phyloP scores from a whole-genome alignment of 352 stramenopile genomes.

The Phytophthora citrophthora region DNA sequence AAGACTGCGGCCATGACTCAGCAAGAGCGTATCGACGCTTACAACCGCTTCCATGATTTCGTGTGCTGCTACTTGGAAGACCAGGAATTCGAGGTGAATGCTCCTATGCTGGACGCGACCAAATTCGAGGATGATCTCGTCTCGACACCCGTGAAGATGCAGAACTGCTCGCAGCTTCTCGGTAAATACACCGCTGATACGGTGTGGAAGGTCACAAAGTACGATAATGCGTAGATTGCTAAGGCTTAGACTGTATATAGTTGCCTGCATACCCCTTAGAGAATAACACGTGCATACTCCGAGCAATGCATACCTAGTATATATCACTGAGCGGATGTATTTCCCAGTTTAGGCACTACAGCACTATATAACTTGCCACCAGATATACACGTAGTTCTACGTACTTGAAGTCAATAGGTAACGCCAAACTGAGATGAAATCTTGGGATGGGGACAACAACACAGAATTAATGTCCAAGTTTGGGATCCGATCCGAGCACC shows the following conservation, averaged over 20 bases:
- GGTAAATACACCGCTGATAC: constrained; percentile 13
- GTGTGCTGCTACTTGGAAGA: constrained; percentile 12
- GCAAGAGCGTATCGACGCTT: constrained; percentile 13
- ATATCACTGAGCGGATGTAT: too few species aligned
- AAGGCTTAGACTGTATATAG: too few species aligned
- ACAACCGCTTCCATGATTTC: constrained; percentile 20
- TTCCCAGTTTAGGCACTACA: too few species aligned
- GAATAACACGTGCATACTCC: not conserved
- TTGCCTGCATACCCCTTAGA: not conserved
- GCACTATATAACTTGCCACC: too few species aligned
- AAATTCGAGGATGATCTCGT: constrained; percentile 13
- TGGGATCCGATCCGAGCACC: too few species aligned
- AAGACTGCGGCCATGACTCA: constrained; percentile 8
- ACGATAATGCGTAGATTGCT: too few species aligned
- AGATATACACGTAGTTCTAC: too few species aligned
- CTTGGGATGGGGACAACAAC: too few species aligned
- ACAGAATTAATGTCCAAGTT: too few species aligned
- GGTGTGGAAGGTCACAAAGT: constrained; percentile 8
- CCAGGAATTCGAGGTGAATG: constrained; percentile 24
- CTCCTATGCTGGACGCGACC: constrained; percentile 5
- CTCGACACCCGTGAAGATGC: constrained; percentile 18
- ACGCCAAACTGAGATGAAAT: too few species aligned
- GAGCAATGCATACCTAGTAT: too few species aligned
- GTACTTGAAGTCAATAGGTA: too few species aligned
- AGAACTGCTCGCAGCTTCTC: constrained; percentile 21